Evolutionary conservation across 306 rosid genomes (phyloP), one percentile per base, ranked within the genome.

Genomic region (Arachis hypogaea): DNA sequence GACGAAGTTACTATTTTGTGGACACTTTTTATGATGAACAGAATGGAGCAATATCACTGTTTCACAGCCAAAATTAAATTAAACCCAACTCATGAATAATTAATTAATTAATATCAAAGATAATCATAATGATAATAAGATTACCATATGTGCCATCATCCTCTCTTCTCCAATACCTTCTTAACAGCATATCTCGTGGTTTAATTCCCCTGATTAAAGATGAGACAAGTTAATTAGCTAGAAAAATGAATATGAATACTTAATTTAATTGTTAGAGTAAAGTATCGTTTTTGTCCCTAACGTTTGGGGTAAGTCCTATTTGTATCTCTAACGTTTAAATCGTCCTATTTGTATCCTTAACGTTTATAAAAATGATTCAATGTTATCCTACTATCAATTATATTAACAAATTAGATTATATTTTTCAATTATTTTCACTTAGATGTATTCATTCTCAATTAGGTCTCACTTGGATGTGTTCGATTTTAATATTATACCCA

Each of bases 81-180:
- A 59, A 77, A 60, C 68, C 76, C 75, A 65, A 49, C 11, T 71
- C 58, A 71, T 56, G 7, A 7, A 52, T 52, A n/a, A 49, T 9
- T 65, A 63, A 33, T 47, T 16, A 61, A 69, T 63, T 49, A 69
- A 22, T 22, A 75, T 46, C 71, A 76, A 59, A 75, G 28, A 54
- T 75, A 38, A 18, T 49, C 51, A 9, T 51, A 59, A 66, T 41
- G 42, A 56, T 60, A 59, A 75, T 65, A 22, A 55, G 38, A 63
- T 4, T 85, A 93, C 98, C 97, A 71, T 93, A 93, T 83, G 98
- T 89, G 71, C 98, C 98, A 84, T 91, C 96, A 16, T 93, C 96
- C 77, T 93, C 96, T 73, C 98, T 86, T 81, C 98, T 90, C 98
- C 98, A 93, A 43, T 93, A 93, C 41, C 98, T 90, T 14, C 85